Evolutionary conservation across 2,329 filamentous ascomycete species (phyloP).

Genomic region (Ophiocordyceps robertsii): DNA sequence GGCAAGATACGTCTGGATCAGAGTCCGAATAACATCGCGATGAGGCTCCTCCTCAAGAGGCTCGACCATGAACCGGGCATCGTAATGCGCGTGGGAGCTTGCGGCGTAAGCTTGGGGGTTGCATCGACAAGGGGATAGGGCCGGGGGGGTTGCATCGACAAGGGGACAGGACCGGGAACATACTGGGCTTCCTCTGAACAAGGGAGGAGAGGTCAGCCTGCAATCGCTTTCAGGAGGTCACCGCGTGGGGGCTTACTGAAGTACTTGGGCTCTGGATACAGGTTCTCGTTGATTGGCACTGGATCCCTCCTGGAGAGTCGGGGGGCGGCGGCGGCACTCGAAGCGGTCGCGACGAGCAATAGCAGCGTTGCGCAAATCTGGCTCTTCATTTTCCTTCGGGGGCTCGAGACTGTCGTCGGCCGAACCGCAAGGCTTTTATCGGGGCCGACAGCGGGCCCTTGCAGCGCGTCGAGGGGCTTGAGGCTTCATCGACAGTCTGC

Average conservation of each 20-base stretch:
- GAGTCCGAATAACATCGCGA: constrained; percentile 45
- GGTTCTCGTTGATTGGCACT: constrained; percentile 1
- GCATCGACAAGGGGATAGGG: no score
- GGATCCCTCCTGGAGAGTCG: constrained; percentile 1
- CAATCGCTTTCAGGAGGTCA: background rate
- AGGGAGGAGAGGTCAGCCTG: background rate
- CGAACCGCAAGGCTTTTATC: no score
- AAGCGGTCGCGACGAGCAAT: constrained; percentile 1
- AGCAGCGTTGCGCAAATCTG: background rate
- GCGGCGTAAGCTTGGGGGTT: background rate
- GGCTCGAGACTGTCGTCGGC: no score
- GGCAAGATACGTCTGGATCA: constrained; percentile 59
- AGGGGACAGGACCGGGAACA: background rate
- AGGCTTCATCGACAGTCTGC: no score
- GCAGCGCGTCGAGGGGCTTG: no score
- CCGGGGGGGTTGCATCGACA: no score
- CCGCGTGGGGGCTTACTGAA: constrained; percentile 8
- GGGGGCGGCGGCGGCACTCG: background rate
- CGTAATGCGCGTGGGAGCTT: constrained; percentile 13
- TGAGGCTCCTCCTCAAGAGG: constrained; percentile 40
- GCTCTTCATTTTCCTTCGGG: background rate
- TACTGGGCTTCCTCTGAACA: constrained; percentile 1
- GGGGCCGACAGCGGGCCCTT: no score
- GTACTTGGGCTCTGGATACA: constrained; percentile 9
- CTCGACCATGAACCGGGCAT: constrained; percentile 23